Base-by-base conservation (phyloP, 2,329 filamentous ascomycete genomes). In the Aspergillus sp. region DNA sequence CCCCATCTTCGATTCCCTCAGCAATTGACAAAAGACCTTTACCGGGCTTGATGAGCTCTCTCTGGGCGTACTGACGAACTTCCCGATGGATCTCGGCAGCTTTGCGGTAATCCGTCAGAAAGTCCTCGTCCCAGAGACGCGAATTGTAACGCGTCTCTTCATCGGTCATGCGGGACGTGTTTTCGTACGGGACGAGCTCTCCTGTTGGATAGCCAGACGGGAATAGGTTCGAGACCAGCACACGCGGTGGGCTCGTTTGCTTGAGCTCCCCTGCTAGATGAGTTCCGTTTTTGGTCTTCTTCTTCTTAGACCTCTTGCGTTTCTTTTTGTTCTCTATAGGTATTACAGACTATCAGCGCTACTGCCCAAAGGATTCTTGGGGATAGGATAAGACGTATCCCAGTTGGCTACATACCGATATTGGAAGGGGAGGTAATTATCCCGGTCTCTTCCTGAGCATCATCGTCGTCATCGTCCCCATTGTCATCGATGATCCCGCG, bases 21-120 rank as follows among this genome's bases (percentile, higher is more conserved):
- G 76, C 77, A 49, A 81, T 72, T 30, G 72, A 65, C 6, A 63
- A 70, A 37, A 81, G 59, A 36, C 64, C 67, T 43, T 67, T 60
- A 8, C 77, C 77, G 0, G 77, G 77, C 56, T 74, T 74, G 53
- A 73, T 72, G 19, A 19, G 19, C 44, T 65, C 67, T 10, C 59
- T 46, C 53, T 75, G 74, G 5, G 71, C 71, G 58, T 71, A 77
- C 35, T 70, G 69, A 27, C 77, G 72, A 37, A 77, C 74, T 57
- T 80, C 73, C 36, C 77, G 70, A 57, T 81, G 77, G 37, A 77
- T 66, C 53, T 80, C 77, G 0, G 77, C 77, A 7, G 74, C 77
- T 58, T 79, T 69, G 38, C 77, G 74, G 57, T 80, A 81, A 45
- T 80, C 68, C 26, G 61, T 64, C 19, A 80, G 64, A 51, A 77